A percentile compares a stretch with the other conserved stretches of the same genome.
These are phyloP conservation scores for Pachyrhizus erosus DNA, from an alignment of 306 rosid genomes.

Conservation along the genomic window DNA sequence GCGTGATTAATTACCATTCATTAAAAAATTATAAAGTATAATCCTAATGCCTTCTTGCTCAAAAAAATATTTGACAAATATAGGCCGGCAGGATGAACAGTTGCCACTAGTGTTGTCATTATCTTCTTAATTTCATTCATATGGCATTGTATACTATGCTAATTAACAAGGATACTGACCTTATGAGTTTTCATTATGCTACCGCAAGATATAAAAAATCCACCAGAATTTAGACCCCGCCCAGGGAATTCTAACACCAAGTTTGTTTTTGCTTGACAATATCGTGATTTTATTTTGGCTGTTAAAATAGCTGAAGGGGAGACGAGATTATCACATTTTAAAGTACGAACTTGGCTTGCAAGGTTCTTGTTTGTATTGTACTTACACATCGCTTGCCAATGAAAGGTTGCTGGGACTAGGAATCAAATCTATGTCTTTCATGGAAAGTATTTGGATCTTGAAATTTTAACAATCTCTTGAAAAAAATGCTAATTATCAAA, in stretches of 20 bases:
- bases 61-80: constrained; percentile 40
- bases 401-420: background rate
- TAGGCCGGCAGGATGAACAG: constrained; percentile 56
- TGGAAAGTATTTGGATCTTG: background rate
- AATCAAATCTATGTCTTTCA: background rate
- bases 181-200: background rate
- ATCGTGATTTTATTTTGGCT: background rate
- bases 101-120: constrained; percentile 46
- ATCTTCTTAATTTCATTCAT: constrained; percentile 46
- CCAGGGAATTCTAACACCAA: background rate
- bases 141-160: constrained; percentile 27
- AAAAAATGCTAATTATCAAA: no score
- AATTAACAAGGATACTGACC: constrained; percentile 26
- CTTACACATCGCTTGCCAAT: background rate
- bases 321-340: background rate
- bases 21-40: background rate
- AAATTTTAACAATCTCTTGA: background rate
- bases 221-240: background rate
- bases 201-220: background rate
- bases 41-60: background rate
- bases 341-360: background rate
- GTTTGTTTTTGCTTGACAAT: background rate
- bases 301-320: background rate
- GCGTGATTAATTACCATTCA: constrained; percentile 18
- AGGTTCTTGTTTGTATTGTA: background rate